Base-by-base conservation (phyloP, 2,329 filamentous ascomycete genomes). In the Bipolaris sorokiniana region DNA sequence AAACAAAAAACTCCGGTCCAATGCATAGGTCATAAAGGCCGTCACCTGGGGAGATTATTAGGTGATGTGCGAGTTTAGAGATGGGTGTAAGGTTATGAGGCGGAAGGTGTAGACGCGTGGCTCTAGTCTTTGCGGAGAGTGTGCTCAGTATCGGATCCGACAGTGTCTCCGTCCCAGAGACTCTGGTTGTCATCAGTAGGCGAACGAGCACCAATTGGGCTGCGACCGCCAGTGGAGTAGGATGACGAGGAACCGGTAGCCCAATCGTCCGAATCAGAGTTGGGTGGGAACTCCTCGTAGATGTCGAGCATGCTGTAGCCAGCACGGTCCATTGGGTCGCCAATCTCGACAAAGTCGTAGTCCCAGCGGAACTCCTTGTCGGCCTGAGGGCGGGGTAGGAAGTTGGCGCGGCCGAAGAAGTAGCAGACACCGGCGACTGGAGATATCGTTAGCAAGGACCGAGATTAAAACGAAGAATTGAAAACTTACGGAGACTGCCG, bases 311-410 rank as follows among this genome's bases (percentile, higher is more conserved):
- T 76, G 58, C 80, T 83, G 36, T 82, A 81, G 65, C 83, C 83
- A 50, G 60, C 58, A 47, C 79, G 75, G 46, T 81, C 78, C 58
- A 79, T 73, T 16, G 78, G 77, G 56, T 96, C 90, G 67, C 94
- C 94, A 56, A 89, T 79, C 80, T 97, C 93, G 59, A 96, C 88
- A 67, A 92, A 97, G 70, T 97, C 93, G 78, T 98, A 97, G 67
- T 97, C 91, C 92, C 93, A 98, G 60, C 94, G 87, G 78, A 90
- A 91, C 65, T 85, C 84, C 84, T 97, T 97, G 78, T 92, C 92
- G 49, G 84, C 77, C 77, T 97, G 94, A 57, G 91, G 83, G 58
- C 90, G 87, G 3, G 94, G 93, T 41, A 98, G 79, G 80, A 91
- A 97, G 57, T 88, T 87, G 40, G 88, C 85, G 72, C 91, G 90